These are phyloP conservation scores for Penicillium desertorum DNA, from an alignment of 495 filamentous ascomycete species.

Conservation along the genomic window DNA sequence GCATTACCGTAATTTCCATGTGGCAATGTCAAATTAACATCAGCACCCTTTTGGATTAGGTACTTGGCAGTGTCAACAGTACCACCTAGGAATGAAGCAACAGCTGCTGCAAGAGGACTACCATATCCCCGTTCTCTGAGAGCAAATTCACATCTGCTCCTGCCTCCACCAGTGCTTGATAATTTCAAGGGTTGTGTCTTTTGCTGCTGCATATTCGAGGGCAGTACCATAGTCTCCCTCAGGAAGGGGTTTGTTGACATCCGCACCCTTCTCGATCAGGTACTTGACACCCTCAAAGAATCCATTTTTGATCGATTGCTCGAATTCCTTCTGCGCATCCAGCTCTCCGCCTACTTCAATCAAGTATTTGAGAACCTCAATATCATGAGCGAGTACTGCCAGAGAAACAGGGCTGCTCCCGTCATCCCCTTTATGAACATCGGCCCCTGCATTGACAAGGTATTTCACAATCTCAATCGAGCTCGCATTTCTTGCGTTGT, in stretches of 20 bases:
- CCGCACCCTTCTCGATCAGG: constrained; percentile 31
- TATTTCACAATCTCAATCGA: no score
- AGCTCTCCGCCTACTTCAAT: constrained; percentile 28
- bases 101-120: constrained; percentile 18
- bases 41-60: constrained; percentile 31
- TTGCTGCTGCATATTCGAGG: constrained; percentile 20
- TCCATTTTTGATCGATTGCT: no score
- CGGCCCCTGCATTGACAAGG: not conserved
- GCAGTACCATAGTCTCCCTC: constrained; percentile 23
- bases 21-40: constrained; percentile 25
- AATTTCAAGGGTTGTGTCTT: constrained; percentile 13
- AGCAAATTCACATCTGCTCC: constrained; percentile 33
- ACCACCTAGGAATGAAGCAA: not conserved
- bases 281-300: constrained; percentile 22
- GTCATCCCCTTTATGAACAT: not conserved
- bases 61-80: constrained; percentile 15
- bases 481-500: not conserved
- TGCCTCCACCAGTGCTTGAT: constrained; percentile 21
- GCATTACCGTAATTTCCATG: no score
- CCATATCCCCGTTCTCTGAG: constrained; percentile 17
- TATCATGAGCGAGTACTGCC: not conserved
- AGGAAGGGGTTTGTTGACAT: constrained; percentile 22
- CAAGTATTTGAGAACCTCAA: constrained; percentile 24
- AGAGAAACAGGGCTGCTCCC: not conserved
- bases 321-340: constrained; percentile 15